Evolutionary conservation across 2,329 filamentous ascomycete genomes (phyloP).

Genomic region (Fusarium setosum): DNA sequence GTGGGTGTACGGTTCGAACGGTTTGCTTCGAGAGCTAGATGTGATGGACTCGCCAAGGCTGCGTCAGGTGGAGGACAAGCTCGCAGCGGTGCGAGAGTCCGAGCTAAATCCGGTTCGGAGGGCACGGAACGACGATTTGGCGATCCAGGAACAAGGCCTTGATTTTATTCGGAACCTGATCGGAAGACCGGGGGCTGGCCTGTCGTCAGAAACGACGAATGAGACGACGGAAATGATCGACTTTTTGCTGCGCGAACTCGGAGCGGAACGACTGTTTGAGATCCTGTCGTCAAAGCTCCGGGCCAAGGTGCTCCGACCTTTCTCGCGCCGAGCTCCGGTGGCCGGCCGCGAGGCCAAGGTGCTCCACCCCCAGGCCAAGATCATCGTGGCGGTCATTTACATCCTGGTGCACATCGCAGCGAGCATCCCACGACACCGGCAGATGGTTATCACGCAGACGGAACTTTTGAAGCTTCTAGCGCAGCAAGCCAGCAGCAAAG

Average conservation of each 20-base stretch:
- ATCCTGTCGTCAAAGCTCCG: constrained; percentile 84
- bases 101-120: constrained; percentile 76
- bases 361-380: constrained; percentile 71
- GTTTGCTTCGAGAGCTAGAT: constrained; percentile 47
- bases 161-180: constrained; percentile 93
- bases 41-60: constrained; percentile 55
- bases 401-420: constrained; percentile 91
- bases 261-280: constrained; percentile 81
- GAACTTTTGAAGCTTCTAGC: constrained; percentile 79
- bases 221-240: constrained; percentile 83
- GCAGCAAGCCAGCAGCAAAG: constrained; percentile 78
- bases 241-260: constrained; percentile 80
- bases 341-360: constrained; percentile 58
- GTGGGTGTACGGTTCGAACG: constrained; percentile 50
- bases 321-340: constrained; percentile 54
- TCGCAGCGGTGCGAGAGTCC: constrained; percentile 67
- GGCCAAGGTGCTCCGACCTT: constrained; percentile 66
- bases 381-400: constrained; percentile 82
- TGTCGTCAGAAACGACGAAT: constrained; percentile 60
- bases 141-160: constrained; percentile 90
- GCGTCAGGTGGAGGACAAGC: constrained; percentile 61
- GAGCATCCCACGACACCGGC: constrained; percentile 80
- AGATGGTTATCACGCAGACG: constrained; percentile 81
- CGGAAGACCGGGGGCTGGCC: constrained; percentile 64
- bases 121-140: constrained; percentile 80